These are phyloP conservation scores for Venturia pyrina DNA, from an alignment of 2,329 filamentous ascomycete genomes.

Conservation along the genomic window DNA sequence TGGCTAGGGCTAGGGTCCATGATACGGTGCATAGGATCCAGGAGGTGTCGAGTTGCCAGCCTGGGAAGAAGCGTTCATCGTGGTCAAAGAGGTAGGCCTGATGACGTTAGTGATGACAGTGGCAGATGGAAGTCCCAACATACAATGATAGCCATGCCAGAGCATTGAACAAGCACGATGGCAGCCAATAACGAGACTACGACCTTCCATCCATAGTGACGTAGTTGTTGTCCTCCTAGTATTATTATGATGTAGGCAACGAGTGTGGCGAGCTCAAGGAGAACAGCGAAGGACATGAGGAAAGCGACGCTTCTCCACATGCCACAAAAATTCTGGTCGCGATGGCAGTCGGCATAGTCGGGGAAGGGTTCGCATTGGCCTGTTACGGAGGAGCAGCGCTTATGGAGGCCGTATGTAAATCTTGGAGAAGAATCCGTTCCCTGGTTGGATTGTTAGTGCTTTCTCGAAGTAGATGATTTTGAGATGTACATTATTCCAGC, in stretches of 20 bases:
- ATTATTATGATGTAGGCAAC: conserved; percentile 71
- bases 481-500: conserved; percentile 42
- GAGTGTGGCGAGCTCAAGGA: conserved; percentile 73
- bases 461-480: background rate
- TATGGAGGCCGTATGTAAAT: conserved; percentile 63
- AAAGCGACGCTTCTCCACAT: conserved; percentile 88
- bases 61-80: conserved; percentile 71
- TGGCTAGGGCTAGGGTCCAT: conserved; percentile 45
- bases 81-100: conserved; percentile 77
- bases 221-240: conserved; percentile 65
- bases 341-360: conserved; percentile 53
- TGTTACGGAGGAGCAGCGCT: conserved; percentile 63
- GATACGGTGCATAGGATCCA: conserved; percentile 61
- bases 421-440: background rate
- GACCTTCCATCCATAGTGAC: conserved; percentile 75
- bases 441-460: background rate
- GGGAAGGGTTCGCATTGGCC: conserved; percentile 59
- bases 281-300: conserved; percentile 71
- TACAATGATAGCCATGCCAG: conserved; percentile 76
- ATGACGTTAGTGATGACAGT: background rate
- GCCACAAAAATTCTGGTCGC: conserved; percentile 70
- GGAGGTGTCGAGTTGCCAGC: conserved; percentile 70
- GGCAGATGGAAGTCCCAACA: conserved; percentile 24
- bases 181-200: conserved; percentile 55
- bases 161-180: conserved; percentile 60